A percentile compares a stretch with the other conserved stretches of the same genome.
Conservation (phyloP, 2,329 filamentous ascomycete genomes). For the Coleophoma eucalyptorum region DNA sequence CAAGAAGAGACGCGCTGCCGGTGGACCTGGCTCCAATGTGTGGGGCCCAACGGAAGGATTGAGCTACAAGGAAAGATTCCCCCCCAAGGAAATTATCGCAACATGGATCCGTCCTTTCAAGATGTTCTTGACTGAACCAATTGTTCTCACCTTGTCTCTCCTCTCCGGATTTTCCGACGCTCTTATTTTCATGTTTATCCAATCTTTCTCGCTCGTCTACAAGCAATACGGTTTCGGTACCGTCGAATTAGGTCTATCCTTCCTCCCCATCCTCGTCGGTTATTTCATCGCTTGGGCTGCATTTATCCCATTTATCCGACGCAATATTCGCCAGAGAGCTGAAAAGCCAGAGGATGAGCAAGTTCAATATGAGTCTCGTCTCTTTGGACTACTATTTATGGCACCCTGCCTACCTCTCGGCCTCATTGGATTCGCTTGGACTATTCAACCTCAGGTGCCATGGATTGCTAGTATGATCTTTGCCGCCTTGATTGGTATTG, state of each 20-base stretch:
- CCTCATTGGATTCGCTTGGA: slow-evolving; percentile 68
- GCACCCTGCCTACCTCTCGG: slow-evolving; percentile 61
- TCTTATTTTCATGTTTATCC: slow-evolving; percentile 75
- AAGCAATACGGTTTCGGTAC: slow-evolving; percentile 61
- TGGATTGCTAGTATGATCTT: slow-evolving; percentile 70
- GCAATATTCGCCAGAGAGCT: slow-evolving; percentile 46
- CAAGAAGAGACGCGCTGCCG: slow-evolving; percentile 64
- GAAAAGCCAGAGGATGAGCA: slow-evolving; percentile 49
- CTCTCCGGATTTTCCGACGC: slow-evolving; percentile 71
- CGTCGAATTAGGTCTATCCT: slow-evolving; percentile 53
- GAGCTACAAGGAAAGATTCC: slow-evolving; percentile 55
- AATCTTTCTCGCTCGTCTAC: slow-evolving; percentile 67
- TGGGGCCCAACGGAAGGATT: slow-evolving; percentile 72
- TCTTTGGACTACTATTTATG: slow-evolving; percentile 61
- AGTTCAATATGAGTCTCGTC: slow-evolving; percentile 66
- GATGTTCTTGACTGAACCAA: slow-evolving; percentile 73
- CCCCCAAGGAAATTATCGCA: slow-evolving; percentile 48
- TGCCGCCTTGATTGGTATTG: slow-evolving; percentile 63
- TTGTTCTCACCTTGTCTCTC: slow-evolving; percentile 66
- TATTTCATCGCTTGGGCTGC: slow-evolving; percentile 59
- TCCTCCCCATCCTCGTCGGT: slow-evolving; percentile 63
- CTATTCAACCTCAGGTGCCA: slow-evolving; percentile 56
- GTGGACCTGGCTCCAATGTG: slow-evolving; percentile 44
- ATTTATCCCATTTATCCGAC: slow-evolving; percentile 54
- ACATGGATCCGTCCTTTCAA: slow-evolving; percentile 64